phyloP scores from a whole-genome alignment of 2,329 filamentous ascomycete species.

The Cytospora mali region DNA sequence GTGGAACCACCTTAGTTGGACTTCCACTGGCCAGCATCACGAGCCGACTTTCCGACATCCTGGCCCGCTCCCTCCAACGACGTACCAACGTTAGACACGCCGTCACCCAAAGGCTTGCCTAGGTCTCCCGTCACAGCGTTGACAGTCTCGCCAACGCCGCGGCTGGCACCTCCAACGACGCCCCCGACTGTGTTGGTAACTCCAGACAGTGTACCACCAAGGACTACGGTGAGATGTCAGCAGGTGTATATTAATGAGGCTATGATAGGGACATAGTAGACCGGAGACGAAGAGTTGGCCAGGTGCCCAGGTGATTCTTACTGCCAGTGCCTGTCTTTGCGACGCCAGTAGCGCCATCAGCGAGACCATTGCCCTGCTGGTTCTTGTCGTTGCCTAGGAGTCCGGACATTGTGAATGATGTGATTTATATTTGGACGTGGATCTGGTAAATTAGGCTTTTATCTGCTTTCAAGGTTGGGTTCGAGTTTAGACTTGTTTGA shows the following conservation, averaged over 20 bases:
- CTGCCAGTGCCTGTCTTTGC: conserved; percentile 28
- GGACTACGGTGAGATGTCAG: neutral
- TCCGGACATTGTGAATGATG: conserved; percentile 19
- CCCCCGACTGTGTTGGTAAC: conserved; percentile 27
- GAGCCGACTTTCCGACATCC: conserved; percentile 18
- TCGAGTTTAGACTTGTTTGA: neutral
- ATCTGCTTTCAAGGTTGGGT: neutral
- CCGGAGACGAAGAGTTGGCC: no score
- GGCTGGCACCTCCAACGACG: conserved; percentile 22
- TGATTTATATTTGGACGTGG: neutral
- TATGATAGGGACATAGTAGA: neutral
- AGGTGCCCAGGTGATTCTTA: no score
- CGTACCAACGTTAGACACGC: conserved; percentile 24
- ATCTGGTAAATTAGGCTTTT: neutral
- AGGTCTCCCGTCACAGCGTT: conserved; percentile 22
- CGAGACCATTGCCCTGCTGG: conserved; percentile 14
- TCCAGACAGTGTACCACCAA: conserved; percentile 23
- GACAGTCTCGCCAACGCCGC: conserved; percentile 24
- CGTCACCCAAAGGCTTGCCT: conserved; percentile 25
- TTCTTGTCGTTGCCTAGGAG: conserved; percentile 25
- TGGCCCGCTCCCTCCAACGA: conserved; percentile 21
- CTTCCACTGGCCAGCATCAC: conserved; percentile 28
- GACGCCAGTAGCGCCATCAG: conserved; percentile 21
- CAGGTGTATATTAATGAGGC: neutral
- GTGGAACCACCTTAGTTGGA: conserved; percentile 8